Evolutionary conservation across 139 green algal genomes (phyloP).

Genomic region (Penium margaritaceum): DNA sequence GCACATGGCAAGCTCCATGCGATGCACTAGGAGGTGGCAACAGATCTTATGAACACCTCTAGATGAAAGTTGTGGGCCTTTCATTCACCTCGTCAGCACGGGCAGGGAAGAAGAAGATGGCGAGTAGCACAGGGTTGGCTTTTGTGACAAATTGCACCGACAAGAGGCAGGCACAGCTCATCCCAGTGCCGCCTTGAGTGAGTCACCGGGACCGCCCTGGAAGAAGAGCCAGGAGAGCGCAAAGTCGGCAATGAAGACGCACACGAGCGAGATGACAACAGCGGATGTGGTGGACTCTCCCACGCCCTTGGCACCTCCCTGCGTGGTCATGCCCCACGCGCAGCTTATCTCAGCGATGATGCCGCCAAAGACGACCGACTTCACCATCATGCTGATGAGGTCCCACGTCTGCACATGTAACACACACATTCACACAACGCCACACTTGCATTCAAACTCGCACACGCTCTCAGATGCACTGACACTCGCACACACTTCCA

Average conservation of each 20-base stretch:
- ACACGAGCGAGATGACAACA: constrained; percentile 91
- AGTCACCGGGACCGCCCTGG: constrained; percentile 53
- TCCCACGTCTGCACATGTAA: constrained; percentile 69
- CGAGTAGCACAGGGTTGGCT: no score
- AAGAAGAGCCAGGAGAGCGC: constrained; percentile 91
- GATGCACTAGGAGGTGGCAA: no score
- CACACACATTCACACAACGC: not conserved
- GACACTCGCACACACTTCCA: constrained; percentile 69
- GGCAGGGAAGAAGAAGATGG: no score
- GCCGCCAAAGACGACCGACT: constrained; percentile 75
- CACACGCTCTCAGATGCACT: no score
- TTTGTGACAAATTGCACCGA: no score
- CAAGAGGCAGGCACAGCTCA: no score
- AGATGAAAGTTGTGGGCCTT: no score
- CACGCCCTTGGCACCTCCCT: constrained; percentile 94
- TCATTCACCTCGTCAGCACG: no score
- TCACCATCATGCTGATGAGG: constrained; percentile 78
- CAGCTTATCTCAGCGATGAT: constrained; percentile 75
- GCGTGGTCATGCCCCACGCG: constrained; percentile 93
- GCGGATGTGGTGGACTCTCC: constrained; percentile 90
- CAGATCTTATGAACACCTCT: no score
- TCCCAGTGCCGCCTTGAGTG: constrained; percentile 43
- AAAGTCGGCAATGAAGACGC: constrained; percentile 96
- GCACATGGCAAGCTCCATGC: no score
- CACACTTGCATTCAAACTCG: not conserved